These are phyloP conservation scores for Cicer bijugum DNA, from an alignment of 306 rosid genomes.

Conservation along the genomic window DNA sequence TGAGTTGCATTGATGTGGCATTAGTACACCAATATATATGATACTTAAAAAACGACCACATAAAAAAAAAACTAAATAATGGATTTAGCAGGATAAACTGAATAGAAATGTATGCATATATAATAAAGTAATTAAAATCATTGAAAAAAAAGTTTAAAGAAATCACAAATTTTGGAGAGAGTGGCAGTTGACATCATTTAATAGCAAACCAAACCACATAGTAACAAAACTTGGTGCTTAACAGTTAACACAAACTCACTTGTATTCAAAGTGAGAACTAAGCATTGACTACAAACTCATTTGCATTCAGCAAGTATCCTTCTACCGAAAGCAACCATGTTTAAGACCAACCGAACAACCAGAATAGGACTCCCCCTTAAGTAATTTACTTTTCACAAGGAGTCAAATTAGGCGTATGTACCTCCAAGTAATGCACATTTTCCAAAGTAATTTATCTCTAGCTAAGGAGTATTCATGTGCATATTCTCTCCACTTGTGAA, in stretches of 20 bases:
- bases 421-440: background rate
- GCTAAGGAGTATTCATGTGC: no score
- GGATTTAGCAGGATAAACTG: background rate
- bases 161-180: background rate
- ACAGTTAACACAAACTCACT: constrained; percentile 7
- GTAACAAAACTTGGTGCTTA: background rate
- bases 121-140: background rate
- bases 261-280: background rate
- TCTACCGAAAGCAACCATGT: background rate
- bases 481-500: background rate
- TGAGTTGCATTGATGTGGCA: background rate
- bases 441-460: background rate
- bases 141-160: background rate
- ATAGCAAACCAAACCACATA: background rate
- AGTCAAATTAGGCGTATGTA: background rate
- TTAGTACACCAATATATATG: background rate
- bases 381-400: background rate
- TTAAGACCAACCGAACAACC: background rate
- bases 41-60: background rate
- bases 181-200: background rate
- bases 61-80: background rate
- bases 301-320: background rate
- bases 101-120: background rate
- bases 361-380: background rate
- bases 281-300: background rate